Evolutionary conservation across 2,329 filamentous ascomycete species (phyloP).

Genomic region (Aspergillus sp.): DNA sequence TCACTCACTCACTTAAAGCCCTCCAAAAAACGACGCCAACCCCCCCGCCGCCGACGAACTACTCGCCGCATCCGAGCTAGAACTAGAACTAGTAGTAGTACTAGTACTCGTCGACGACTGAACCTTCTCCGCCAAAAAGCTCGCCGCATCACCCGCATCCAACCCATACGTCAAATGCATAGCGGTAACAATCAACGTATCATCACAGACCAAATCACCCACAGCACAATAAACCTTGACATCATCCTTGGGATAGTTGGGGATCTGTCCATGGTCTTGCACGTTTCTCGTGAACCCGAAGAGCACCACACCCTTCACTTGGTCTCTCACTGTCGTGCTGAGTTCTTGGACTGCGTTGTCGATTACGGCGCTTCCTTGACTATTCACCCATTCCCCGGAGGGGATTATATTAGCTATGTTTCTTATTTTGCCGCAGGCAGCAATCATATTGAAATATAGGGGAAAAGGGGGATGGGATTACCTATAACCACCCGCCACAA

Average conservation of each 20-base stretch:
- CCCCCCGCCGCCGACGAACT: neutral
- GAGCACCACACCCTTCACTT: slow-evolving; percentile 45
- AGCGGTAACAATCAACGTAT: slow-evolving; percentile 19
- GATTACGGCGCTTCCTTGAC: slow-evolving; percentile 50
- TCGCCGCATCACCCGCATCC: slow-evolving; percentile 17
- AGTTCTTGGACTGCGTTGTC: slow-evolving; percentile 43
- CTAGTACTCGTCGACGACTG: neutral
- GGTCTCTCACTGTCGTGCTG: slow-evolving; percentile 19
- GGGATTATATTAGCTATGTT: neutral
- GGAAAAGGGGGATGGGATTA: slow-evolving; percentile 17
- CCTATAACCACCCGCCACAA: slow-evolving; percentile 50
- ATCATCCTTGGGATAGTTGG: slow-evolving; percentile 21
- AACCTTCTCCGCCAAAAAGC: slow-evolving; percentile 16
- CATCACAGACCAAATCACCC: slow-evolving; percentile 21
- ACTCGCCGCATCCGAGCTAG: neutral
- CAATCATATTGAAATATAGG: too few relatives aligned
- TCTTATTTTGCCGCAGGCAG: too few relatives aligned
- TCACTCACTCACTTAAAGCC: neutral
- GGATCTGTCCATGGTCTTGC: slow-evolving; percentile 21
- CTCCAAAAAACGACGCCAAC: neutral
- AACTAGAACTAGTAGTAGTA: neutral
- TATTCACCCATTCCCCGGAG: slow-evolving; percentile 10
- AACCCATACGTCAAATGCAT: slow-evolving; percentile 19
- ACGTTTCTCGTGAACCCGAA: slow-evolving; percentile 38
- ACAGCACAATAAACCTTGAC: slow-evolving; percentile 22